These are phyloP conservation scores for Phoma sp. DNA, from an alignment of 2,329 filamentous ascomycete genomes.

Conservation along the genomic window DNA sequence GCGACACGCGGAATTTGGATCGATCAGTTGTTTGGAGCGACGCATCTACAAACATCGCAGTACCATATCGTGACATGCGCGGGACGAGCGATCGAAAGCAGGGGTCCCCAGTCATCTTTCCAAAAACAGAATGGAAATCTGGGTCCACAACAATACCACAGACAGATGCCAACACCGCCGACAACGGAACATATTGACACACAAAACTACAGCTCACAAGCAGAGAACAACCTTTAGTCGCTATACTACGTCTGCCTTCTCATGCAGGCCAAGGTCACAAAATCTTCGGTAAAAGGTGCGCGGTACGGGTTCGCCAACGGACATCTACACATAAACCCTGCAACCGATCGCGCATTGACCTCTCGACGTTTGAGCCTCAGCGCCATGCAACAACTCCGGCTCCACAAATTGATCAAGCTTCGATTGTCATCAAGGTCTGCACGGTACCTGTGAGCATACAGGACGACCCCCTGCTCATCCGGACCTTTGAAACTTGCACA, in stretches of 20 bases:
- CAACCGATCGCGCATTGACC: constrained; percentile 27
- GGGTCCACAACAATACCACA: not conserved
- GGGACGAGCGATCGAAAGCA: not conserved
- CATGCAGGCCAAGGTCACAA: not conserved
- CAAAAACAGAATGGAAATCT: constrained; percentile 3
- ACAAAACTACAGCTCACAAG: not conserved
- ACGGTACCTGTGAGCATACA: constrained; percentile 38
- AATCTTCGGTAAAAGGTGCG: not conserved
- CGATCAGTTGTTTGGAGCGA: not conserved
- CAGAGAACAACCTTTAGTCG: too few relatives aligned
- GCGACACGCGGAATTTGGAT: not conserved
- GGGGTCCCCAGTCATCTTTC: constrained; percentile 3
- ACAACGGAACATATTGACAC: not conserved
- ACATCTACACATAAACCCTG: constrained; percentile 20
- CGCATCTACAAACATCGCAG: not conserved
- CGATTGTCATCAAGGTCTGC: constrained; percentile 13
- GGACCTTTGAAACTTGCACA: constrained; percentile 39
- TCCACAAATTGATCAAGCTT: constrained; percentile 18
- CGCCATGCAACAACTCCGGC: constrained; percentile 22
- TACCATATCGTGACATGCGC: not conserved
- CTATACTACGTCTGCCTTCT: not conserved
- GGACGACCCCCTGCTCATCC: constrained; percentile 32
- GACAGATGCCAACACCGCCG: not conserved
- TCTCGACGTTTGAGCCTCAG: constrained; percentile 33
- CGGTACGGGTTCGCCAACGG: constrained; percentile 4